Evolutionary conservation across 2,329 filamentous ascomycete genomes (phyloP), one percentile per base, ranked within the genome.

Genomic region (Diaporthe destruens): DNA sequence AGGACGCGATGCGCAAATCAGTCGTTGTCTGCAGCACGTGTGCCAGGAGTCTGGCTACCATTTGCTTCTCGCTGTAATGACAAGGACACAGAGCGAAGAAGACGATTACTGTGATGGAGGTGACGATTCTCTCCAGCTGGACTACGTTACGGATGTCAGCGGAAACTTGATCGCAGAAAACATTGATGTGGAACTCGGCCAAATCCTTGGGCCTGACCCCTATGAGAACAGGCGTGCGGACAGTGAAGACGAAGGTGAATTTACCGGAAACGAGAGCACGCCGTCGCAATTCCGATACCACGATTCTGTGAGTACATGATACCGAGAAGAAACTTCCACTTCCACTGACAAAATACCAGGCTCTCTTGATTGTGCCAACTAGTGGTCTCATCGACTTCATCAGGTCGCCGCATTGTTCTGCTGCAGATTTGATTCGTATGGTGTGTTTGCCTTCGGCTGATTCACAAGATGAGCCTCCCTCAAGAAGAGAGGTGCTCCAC

Each of bases 51-150:
- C 53, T 47, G 76, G 72, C 2, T 74, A 76, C 23, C 65, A 53
- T 2, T 36, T 78, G 6, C 67, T 77, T 20, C 71, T 80, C 18
- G 77, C 77, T 1, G 69, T 72, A 7, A 66, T 78, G 72, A 76
- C 75, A 2, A 74, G 72, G 53, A 69, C 49, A 14, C 11, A 74
- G 29, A 9, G 12, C 1, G 39, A 59, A 2, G 67, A 74, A 6
- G 34, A 70, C 14, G 47, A 71, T 29, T 42, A 72, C 20, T 39
- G 32, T 12, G 69, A 53, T 14, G 56, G 49, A 34, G 55, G 54
- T 1, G 4, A 71, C 36, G 55, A 59, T 61, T 8, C 65, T 29
- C 12, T 74, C 57, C 16, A n/a, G 16, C 32, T 71, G 44, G 69
- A 71, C 23, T 12, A 39, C 23, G 23, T 71, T 34, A n/a, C 34